A percentile compares a stretch with the other conserved stretches of the same genome.
These are phyloP conservation scores for Scheffersomyces insectosa DNA, from an alignment of 1,139 yeast genomes.

Conservation along the genomic window DNA sequence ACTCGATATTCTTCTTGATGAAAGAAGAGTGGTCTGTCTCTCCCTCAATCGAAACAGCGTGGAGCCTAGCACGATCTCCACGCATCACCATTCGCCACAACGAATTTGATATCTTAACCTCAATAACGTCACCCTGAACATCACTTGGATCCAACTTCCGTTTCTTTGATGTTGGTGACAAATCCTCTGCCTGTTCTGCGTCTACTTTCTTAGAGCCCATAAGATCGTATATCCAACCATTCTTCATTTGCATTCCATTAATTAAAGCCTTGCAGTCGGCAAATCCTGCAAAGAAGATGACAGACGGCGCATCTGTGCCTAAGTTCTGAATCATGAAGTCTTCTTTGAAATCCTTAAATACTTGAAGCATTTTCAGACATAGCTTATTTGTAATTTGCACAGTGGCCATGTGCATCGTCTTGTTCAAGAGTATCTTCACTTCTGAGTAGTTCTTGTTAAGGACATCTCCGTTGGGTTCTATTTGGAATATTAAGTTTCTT, in stretches of 20 bases:
- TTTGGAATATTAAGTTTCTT: slow-evolving; percentile 58
- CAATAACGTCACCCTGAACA: slow-evolving; percentile 35
- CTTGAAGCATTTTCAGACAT: slow-evolving; percentile 24
- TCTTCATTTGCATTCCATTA: slow-evolving; percentile 39
- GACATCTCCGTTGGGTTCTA: slow-evolving; percentile 29
- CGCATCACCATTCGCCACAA: slow-evolving; percentile 35
- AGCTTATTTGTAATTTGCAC: slow-evolving; percentile 27
- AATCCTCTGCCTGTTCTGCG: slow-evolving; percentile 5
- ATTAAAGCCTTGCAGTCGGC: slow-evolving; percentile 30
- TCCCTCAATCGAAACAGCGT: slow-evolving; percentile 35
- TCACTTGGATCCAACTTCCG: slow-evolving; percentile 12
- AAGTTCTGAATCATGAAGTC: slow-evolving; percentile 22
- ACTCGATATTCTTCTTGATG: slow-evolving; percentile 18
- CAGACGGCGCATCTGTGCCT: slow-evolving; percentile 16
- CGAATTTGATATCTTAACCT: slow-evolving; percentile 32
- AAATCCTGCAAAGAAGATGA: slow-evolving; percentile 27
- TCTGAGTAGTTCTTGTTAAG: slow-evolving; percentile 20
- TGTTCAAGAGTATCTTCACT: slow-evolving; percentile 33
- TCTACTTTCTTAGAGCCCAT: slow-evolving; percentile 13
- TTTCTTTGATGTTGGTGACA: slow-evolving; percentile 11
- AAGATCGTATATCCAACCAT: slow-evolving; percentile 35
- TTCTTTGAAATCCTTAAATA: slow-evolving; percentile 24
- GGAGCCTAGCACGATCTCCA: slow-evolving; percentile 25
- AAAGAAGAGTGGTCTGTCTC: slow-evolving; percentile 25
- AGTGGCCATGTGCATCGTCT: slow-evolving; percentile 23